These are phyloP conservation scores for Cordia subcordata DNA, from an alignment of 257 asterid genomes.

Conservation along the genomic window DNA sequence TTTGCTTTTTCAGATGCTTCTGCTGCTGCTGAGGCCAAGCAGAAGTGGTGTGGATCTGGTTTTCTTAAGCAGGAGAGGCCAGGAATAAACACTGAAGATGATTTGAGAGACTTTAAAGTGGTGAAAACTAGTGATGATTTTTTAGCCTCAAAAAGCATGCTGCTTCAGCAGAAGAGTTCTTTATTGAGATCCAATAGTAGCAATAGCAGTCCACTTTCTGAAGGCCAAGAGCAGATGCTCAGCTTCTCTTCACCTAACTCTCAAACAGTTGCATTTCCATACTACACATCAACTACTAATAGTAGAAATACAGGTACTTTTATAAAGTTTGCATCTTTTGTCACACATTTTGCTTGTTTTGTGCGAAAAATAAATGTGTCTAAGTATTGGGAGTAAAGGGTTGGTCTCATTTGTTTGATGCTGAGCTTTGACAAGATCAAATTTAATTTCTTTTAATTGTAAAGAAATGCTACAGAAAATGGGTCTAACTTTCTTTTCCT, in stretches of 20 bases:
- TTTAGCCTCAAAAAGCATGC: conserved; percentile 23
- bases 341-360: conserved; percentile 1
- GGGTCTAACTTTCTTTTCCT: too few species aligned
- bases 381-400: background rate
- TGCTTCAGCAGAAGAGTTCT: conserved; percentile 23
- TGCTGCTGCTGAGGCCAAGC: conserved; percentile 19
- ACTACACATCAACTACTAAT: conserved; percentile 31
- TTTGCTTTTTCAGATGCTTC: conserved; percentile 10
- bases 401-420: background rate
- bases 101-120: conserved; percentile 43
- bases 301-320: conserved; percentile 19
- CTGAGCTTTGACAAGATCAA: too few species aligned
- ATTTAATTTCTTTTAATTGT: too few species aligned
- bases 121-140: conserved; percentile 39
- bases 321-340: background rate
- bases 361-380: background rate
- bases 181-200: conserved; percentile 38
- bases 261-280: conserved; percentile 40
- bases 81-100: conserved; percentile 38
- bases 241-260: conserved; percentile 72
- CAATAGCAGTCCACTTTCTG: conserved; percentile 14
- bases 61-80: conserved; percentile 51
- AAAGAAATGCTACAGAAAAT: too few species aligned
- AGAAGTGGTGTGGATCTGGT: conserved; percentile 58
- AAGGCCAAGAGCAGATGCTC: conserved; percentile 83